These are phyloP conservation scores for Gelatoporia subvermispora DNA, from an alignment of 768 basidiomycete species.

Conservation along the genomic window DNA sequence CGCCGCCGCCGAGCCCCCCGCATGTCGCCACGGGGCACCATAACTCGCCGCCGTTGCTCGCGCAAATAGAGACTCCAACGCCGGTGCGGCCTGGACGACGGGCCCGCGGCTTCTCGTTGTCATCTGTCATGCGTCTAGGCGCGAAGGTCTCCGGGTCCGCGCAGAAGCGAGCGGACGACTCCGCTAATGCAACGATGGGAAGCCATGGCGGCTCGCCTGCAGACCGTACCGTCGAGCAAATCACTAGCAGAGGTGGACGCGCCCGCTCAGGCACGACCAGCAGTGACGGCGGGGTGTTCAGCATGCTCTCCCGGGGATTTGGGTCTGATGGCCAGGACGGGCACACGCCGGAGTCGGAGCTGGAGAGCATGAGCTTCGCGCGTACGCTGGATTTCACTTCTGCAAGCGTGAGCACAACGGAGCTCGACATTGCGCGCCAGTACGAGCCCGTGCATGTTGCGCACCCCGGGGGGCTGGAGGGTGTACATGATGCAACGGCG, in stretches of 20 bases:
- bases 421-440: background rate
- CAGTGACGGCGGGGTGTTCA: constrained; percentile 5
- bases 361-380: constrained; percentile 26
- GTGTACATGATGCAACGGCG: background rate
- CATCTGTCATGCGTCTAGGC: constrained; percentile 16
- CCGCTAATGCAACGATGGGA: constrained; percentile 2
- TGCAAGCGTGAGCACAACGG: background rate
- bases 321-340: constrained; percentile 10
- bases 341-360: constrained; percentile 12
- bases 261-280: constrained; percentile 1
- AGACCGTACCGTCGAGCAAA: background rate
- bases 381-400: constrained; percentile 10
- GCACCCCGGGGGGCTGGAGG: too few species aligned
- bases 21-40: background rate
- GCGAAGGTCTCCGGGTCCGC: constrained; percentile 3
- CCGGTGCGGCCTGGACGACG: constrained; percentile 8
- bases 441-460: background rate
- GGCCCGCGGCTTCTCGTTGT: constrained; percentile 21
- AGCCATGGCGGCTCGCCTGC: constrained; percentile 5
- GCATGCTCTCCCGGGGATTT: constrained; percentile 6
- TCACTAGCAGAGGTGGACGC: background rate
- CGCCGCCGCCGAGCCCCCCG: constrained; percentile 4
- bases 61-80: background rate
- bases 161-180: constrained; percentile 1
- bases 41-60: background rate